Evolutionary conservation across 371 early-diverging fungal genomes (phyloP).

Genomic region (Gilbertella persicaria): DNA sequence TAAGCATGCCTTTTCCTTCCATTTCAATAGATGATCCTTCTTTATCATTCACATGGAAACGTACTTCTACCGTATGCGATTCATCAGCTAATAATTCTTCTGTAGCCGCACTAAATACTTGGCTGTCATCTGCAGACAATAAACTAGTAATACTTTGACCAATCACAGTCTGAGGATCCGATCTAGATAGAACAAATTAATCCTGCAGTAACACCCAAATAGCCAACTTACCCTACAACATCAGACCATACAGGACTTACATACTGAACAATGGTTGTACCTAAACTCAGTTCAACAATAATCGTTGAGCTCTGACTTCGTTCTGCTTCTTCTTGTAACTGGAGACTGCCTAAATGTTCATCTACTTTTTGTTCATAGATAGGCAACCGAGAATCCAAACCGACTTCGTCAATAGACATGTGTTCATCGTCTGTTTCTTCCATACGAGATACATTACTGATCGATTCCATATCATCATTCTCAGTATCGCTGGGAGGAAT

Average conservation of each 20-base stretch:
- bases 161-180: conserved; percentile 49
- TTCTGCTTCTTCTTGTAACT: conserved; percentile 55
- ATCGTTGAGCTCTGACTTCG: conserved; percentile 60
- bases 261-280: conserved; percentile 49
- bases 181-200: conserved; percentile 26
- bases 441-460: conserved; percentile 23
- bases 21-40: conserved; percentile 62
- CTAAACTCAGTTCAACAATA: conserved; percentile 62
- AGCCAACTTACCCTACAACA: conserved; percentile 53
- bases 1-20: conserved; percentile 91
- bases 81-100: conserved; percentile 69
- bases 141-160: conserved; percentile 49
- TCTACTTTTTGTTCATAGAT: conserved; percentile 1
- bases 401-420: conserved; percentile 21
- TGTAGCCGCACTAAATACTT: conserved; percentile 71
- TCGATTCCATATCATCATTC: conserved; percentile 25
- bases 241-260: conserved; percentile 64
- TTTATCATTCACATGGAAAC: conserved; percentile 57
- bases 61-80: conserved; percentile 76
- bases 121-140: conserved; percentile 51
- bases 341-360: conserved; percentile 21
- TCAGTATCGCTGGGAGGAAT: conserved; percentile 27
- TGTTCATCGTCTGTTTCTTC: conserved; percentile 24
- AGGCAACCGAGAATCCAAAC: not conserved
- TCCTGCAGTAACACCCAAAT: not conserved